Percentiles rank a stretch among this genome's conserved stretches.
Conservation (phyloP, 1,139 yeast genomes). For the Eremothecium gossypii region DNA sequence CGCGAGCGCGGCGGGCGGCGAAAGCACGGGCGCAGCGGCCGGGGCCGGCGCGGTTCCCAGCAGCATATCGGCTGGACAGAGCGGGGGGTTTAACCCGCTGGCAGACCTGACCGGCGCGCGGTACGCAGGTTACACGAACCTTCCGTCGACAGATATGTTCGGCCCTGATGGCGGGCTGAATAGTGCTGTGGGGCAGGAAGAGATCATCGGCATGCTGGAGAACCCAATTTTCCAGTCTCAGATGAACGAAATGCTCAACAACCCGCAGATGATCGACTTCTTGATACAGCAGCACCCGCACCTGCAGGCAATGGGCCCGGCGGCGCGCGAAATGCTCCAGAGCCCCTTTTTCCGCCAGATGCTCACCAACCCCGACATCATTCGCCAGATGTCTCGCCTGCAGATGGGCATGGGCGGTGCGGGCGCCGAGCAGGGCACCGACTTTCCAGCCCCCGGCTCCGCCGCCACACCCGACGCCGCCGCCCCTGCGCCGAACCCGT, state of each 20-base stretch:
- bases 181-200: constrained; percentile 63
- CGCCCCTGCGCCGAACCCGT: constrained; percentile 7
- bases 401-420: constrained; percentile 47
- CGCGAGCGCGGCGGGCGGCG: constrained; percentile 23
- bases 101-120: constrained; percentile 93
- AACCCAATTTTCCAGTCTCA: constrained; percentile 74
- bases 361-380: constrained; percentile 76
- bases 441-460: constrained; percentile 33
- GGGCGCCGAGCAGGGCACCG: constrained; percentile 16
- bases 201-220: constrained; percentile 63
- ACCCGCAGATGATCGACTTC: constrained; percentile 77
- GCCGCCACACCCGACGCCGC: constrained; percentile 13
- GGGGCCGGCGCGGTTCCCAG: constrained; percentile 42
- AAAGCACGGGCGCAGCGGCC: constrained; percentile 14
- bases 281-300: constrained; percentile 80
- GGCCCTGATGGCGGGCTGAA: constrained; percentile 94
- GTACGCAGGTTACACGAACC: constrained; percentile 78
- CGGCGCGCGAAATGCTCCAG: constrained; percentile 76
- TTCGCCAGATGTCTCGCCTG: constrained; percentile 63
- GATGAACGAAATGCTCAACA: constrained; percentile 67
- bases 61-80: constrained; percentile 71
- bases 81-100: constrained; percentile 79
- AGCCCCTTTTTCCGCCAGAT: constrained; percentile 77
- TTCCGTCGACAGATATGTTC: constrained; percentile 83
- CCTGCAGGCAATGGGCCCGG: constrained; percentile 80